These are phyloP conservation scores for Neolentinus lepideus DNA, from an alignment of 1,284 basidiomycete genomes.

Conservation along the genomic window DNA sequence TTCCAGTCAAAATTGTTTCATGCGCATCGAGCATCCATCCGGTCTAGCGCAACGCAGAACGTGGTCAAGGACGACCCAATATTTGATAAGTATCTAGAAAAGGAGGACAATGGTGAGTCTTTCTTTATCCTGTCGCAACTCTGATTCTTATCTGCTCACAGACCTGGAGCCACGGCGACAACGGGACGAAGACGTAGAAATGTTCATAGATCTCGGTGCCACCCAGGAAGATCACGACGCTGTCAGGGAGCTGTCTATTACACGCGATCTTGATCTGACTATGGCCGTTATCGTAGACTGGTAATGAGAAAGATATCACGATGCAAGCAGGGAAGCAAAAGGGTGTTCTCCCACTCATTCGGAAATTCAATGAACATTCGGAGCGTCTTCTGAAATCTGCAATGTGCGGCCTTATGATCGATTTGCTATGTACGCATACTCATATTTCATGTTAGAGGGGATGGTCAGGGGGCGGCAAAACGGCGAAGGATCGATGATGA, in stretches of 20 bases:
- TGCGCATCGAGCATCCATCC: constrained; percentile 87
- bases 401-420: constrained; percentile 36
- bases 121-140: background rate
- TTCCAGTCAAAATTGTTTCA: constrained; percentile 95
- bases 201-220: constrained; percentile 82
- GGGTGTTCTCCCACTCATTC: constrained; percentile 85
- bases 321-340: constrained; percentile 94
- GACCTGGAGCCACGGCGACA: constrained; percentile 77
- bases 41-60: constrained; percentile 78
- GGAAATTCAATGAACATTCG: constrained; percentile 97
- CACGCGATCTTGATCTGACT: background rate
- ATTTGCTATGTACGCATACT: constrained; percentile 3
- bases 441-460: constrained; percentile 29
- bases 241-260: constrained; percentile 30
- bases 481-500: constrained; percentile 41
- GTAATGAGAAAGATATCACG: constrained; percentile 85
- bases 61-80: constrained; percentile 89
- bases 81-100: constrained; percentile 93
- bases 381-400: constrained; percentile 79
- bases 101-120: constrained; percentile 83
- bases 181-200: constrained; percentile 62
- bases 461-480: constrained; percentile 49
- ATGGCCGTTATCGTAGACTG: constrained; percentile 42
- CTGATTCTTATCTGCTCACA: constrained; percentile 22
- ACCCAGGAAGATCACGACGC: constrained; percentile 91